Conservation (phyloP, 2,329 filamentous ascomycete species). For the Aspergillus neoniger region DNA sequence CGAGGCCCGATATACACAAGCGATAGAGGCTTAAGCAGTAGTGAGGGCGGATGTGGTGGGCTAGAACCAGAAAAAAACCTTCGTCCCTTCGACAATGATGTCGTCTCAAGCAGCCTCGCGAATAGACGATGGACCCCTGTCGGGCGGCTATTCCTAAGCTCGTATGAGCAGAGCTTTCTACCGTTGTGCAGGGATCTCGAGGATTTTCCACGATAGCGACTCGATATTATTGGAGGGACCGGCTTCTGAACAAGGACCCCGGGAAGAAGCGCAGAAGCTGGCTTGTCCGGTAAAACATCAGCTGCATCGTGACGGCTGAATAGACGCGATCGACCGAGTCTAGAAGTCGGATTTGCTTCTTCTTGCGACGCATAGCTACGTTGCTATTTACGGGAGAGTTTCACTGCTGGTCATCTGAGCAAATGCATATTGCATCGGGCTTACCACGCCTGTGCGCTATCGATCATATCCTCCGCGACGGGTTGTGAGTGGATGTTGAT, state of each 20-base stretch:
- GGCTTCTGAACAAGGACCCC: neutral
- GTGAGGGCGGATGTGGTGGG: neutral
- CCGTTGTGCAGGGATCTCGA: neutral
- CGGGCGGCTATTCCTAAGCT: constrained; percentile 1
- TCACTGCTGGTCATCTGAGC: constrained; percentile 18
- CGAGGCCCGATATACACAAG: neutral
- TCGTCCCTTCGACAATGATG: neutral
- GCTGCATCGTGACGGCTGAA: constrained; percentile 14
- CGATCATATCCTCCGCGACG: constrained; percentile 2
- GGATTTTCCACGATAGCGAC: neutral
- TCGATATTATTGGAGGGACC: neutral
- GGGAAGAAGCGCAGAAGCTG: neutral
- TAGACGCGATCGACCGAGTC: constrained; percentile 9
- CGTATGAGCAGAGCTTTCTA: neutral
- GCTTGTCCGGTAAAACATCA: constrained; percentile 1
- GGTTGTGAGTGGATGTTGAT: neutral
- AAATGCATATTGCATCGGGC: constrained; percentile 3
- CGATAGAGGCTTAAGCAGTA: neutral
- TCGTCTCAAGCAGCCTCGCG: neutral
- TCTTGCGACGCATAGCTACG: neutral
- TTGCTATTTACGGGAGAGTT: constrained; percentile 17
- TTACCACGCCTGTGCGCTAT: constrained; percentile 3
- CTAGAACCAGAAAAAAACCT: neutral
- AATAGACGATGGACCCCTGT: neutral
- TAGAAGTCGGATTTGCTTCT: constrained; percentile 13